phyloP scores from a whole-genome alignment of 345 rosid species.

The Eucalyptus polybractea region DNA sequence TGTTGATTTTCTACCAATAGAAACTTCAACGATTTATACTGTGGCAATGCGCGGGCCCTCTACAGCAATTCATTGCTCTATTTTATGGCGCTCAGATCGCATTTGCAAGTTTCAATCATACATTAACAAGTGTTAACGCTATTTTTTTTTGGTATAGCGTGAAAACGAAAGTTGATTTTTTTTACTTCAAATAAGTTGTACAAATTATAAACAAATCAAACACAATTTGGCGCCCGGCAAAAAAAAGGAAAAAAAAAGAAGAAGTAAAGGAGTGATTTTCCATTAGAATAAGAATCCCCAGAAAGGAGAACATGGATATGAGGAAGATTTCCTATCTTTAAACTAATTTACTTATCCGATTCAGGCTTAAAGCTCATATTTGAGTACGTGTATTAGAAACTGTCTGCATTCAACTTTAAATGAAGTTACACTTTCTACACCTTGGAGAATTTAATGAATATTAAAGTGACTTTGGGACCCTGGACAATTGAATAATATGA shows the following conservation, averaged over 20 bases:
- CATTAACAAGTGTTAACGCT: not conserved
- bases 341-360: not conserved
- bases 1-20: not conserved
- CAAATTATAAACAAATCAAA: too few relatives aligned
- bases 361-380: not conserved
- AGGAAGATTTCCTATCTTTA: not conserved
- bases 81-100: not conserved
- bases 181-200: not conserved
- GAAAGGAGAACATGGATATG: not conserved
- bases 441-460: not conserved
- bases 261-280: not conserved
- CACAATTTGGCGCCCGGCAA: not conserved
- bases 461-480: not conserved
- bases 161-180: not conserved
- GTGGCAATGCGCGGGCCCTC: not conserved
- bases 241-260: rapidly evolving
- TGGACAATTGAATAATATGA: not conserved
- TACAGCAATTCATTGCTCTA: not conserved
- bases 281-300: not conserved
- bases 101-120: not conserved
- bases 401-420: not conserved
- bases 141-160: not conserved
- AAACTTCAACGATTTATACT: not conserved
- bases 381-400: not conserved
- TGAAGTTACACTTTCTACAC: not conserved